Conservation (phyloP, 2,329 filamentous ascomycete species). For the Penicillium sp. region DNA sequence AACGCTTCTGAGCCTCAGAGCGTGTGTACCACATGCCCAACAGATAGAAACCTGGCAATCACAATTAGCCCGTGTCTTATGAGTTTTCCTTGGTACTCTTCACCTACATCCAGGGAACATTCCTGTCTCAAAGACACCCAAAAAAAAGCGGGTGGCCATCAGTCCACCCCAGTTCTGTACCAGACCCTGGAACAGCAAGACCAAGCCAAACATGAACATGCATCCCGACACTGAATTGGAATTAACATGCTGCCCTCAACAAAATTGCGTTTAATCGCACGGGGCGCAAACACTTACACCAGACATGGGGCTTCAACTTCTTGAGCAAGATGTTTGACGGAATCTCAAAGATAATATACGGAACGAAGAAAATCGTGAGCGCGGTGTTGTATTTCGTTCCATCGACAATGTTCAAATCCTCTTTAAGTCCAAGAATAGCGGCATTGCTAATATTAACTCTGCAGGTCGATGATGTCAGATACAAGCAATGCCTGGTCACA, state of each 20-base stretch:
- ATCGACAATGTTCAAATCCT: constrained; percentile 58
- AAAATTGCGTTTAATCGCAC: background rate
- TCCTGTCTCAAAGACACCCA: constrained; percentile 72
- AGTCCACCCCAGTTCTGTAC: constrained; percentile 75
- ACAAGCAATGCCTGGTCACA: background rate
- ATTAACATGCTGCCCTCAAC: background rate
- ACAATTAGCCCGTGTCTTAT: background rate
- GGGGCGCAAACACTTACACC: constrained; percentile 46
- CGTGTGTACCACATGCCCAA: constrained; percentile 83
- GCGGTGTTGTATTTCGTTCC: constrained; percentile 68
- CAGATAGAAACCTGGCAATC: constrained; percentile 52
- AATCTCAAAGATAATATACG: constrained; percentile 65
- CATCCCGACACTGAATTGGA: constrained; percentile 60
- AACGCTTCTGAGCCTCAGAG: constrained; percentile 83
- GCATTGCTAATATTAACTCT: constrained; percentile 80
- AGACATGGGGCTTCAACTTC: constrained; percentile 62
- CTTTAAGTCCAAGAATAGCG: constrained; percentile 61
- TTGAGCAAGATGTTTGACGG: constrained; percentile 72
- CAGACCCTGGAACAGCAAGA: constrained; percentile 72
- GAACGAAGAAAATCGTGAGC: constrained; percentile 77
- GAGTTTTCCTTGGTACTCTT: constrained; percentile 21
- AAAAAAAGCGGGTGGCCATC: constrained; percentile 77
- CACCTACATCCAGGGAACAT: constrained; percentile 64
- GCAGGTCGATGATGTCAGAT: constrained; percentile 8
- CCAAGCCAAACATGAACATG: constrained; percentile 80